A percentile compares a stretch with the other conserved stretches of the same genome.
Conservation (phyloP, 805 yeast genomes). For the Barnettozyma populi region DNA sequence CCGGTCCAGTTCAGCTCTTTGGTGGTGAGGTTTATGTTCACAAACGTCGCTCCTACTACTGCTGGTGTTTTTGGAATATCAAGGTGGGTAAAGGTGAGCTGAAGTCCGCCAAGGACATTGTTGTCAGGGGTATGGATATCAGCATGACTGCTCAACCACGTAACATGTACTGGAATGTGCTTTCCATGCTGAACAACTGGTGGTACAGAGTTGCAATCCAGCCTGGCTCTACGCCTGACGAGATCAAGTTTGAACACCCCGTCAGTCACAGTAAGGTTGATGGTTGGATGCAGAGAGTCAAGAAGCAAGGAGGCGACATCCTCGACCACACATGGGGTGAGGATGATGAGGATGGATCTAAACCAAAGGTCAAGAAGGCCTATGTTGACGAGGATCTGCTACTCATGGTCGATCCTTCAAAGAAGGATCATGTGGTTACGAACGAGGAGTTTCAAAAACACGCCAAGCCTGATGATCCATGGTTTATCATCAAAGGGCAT, state of each 20-base stretch:
- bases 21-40: slow-evolving; percentile 31
- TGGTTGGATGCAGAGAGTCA: slow-evolving; percentile 35
- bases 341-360: slow-evolving; percentile 11
- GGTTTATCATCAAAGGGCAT: slow-evolving; percentile 30
- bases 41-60: slow-evolving; percentile 28
- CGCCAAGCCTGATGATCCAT: slow-evolving; percentile 9
- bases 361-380: slow-evolving; percentile 6
- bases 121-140: slow-evolving; percentile 33
- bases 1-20: slow-evolving; percentile 27
- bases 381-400: slow-evolving; percentile 24
- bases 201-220: slow-evolving; percentile 31
- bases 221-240: slow-evolving; percentile 11
- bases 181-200: slow-evolving; percentile 34
- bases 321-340: slow-evolving; percentile 31
- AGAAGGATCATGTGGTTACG: slow-evolving; percentile 6
- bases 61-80: slow-evolving; percentile 34
- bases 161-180: slow-evolving; percentile 34
- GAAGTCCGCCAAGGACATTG: slow-evolving; percentile 23
- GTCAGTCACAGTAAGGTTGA: slow-evolving; percentile 23
- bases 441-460: slow-evolving; percentile 9
- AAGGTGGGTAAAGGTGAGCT: slow-evolving; percentile 17
- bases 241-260: slow-evolving; percentile 26
- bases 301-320: slow-evolving; percentile 28
- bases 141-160: slow-evolving; percentile 32
- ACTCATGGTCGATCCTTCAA: slow-evolving; percentile 27